Percentiles rank a stretch among this genome's conserved stretches.
phyloP scores from a whole-genome alignment of 306 rosid genomes.

The Leucaena leucocephala region DNA sequence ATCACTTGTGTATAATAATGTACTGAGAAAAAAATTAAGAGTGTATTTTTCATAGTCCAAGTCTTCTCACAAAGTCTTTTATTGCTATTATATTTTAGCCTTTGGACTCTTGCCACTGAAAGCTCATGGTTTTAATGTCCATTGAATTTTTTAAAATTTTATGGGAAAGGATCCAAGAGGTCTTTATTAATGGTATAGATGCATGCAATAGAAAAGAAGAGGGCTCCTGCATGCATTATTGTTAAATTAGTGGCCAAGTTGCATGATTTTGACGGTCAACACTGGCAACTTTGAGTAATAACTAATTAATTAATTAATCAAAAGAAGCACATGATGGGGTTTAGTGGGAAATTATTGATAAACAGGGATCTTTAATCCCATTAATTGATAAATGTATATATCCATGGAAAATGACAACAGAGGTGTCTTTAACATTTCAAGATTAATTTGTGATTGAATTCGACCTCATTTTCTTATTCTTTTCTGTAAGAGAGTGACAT shows the following conservation, averaged over 20 bases:
- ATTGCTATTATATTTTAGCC: background rate
- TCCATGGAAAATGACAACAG: background rate
- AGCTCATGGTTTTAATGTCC: background rate
- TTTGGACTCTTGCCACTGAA: background rate
- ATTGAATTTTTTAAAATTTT: background rate
- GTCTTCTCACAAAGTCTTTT: background rate
- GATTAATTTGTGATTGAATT: conserved; percentile 8
- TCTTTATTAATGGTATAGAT: background rate
- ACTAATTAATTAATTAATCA: background rate
- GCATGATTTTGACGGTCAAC: conserved; percentile 33
- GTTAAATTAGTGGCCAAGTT: conserved; percentile 31
- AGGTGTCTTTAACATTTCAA: background rate
- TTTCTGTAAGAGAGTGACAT: conserved; percentile 29
- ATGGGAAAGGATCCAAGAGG: background rate
- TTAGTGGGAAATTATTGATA: background rate
- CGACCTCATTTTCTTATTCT: background rate
- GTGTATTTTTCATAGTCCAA: background rate
- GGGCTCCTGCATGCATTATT: background rate
- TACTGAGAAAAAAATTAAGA: background rate
- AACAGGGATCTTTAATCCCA: background rate
- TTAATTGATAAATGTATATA: background rate
- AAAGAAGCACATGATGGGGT: conserved; percentile 26
- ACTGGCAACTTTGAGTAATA: conserved; percentile 20
- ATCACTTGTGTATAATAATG: background rate
- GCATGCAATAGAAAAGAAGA: background rate